These are phyloP conservation scores for Exophiala viscosa DNA, from an alignment of 2,329 filamentous ascomycete genomes.

Conservation along the genomic window DNA sequence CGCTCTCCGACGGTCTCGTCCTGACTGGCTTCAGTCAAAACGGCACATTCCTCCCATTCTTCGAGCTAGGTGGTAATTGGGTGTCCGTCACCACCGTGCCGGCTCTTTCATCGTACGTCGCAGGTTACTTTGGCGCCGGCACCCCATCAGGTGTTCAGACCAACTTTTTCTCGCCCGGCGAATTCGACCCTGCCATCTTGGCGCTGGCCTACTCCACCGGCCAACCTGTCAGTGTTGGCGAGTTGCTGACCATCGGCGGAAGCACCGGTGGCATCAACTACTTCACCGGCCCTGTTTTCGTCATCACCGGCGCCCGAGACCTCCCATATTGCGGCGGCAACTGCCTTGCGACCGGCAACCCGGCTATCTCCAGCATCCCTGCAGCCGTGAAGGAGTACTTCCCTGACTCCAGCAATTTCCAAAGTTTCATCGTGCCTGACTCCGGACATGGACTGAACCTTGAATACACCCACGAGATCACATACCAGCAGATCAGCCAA, in stretches of 20 bases:
- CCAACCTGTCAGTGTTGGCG: slow-evolving; percentile 57
- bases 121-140: slow-evolving; percentile 43
- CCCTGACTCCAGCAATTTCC: slow-evolving; percentile 47
- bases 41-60: slow-evolving; percentile 41
- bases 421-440: slow-evolving; percentile 52
- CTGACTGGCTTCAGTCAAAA: slow-evolving; percentile 60
- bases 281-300: slow-evolving; percentile 54
- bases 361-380: slow-evolving; percentile 43
- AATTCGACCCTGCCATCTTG: slow-evolving; percentile 55
- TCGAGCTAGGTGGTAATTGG: slow-evolving; percentile 21
- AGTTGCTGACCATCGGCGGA: slow-evolving; percentile 55
- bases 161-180: slow-evolving; percentile 48
- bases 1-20: slow-evolving; percentile 55
- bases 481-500: slow-evolving; percentile 31
- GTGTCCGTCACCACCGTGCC: slow-evolving; percentile 15
- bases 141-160: slow-evolving; percentile 47
- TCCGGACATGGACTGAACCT: slow-evolving; percentile 53
- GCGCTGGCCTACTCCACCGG: slow-evolving; percentile 44
- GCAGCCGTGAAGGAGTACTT: slow-evolving; percentile 43
- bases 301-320: slow-evolving; percentile 55
- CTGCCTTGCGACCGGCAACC: slow-evolving; percentile 47
- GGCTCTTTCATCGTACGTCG: slow-evolving; percentile 50
- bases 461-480: slow-evolving; percentile 40
- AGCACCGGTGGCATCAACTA: slow-evolving; percentile 30
- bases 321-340: slow-evolving; percentile 61